These are phyloP conservation scores for Apophysomyces ossiformis DNA, from an alignment of 371 early-diverging fungal species.

Conservation along the genomic window DNA sequence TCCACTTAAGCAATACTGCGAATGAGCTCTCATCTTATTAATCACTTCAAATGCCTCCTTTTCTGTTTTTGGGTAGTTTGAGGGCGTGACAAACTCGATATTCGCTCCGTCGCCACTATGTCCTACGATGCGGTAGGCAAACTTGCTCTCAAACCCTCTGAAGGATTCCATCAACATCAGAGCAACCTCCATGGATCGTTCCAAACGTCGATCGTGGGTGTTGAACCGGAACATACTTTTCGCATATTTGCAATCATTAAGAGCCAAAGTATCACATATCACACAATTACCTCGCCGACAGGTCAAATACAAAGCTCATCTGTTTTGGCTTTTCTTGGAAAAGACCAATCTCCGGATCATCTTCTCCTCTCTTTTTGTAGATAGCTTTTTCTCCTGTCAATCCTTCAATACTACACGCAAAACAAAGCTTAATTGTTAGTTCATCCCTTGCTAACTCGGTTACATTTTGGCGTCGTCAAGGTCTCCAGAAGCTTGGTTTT, in stretches of 20 bases:
- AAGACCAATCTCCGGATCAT: conserved; percentile 69
- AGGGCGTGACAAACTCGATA: conserved; percentile 72
- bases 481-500: conserved; percentile 82
- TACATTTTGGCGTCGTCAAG: conserved; percentile 83
- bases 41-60: conserved; percentile 76
- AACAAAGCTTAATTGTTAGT: not conserved
- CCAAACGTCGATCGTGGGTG: conserved; percentile 71
- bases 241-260: not conserved
- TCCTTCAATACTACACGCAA: conserved; percentile 64
- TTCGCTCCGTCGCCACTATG: conserved; percentile 83
- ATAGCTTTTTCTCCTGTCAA: conserved; percentile 81
- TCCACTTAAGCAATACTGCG: conserved; percentile 74
- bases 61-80: conserved; percentile 76
- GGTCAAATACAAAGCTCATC: conserved; percentile 82
- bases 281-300: conserved; percentile 59
- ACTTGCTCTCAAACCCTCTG: conserved; percentile 83
- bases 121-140: conserved; percentile 76
- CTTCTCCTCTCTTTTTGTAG: conserved; percentile 82
- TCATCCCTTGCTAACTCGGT: conserved; percentile 13
- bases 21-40: conserved; percentile 67
- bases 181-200: conserved; percentile 74
- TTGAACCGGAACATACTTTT: conserved; percentile 77
- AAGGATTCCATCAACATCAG: conserved; percentile 87
- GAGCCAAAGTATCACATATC: not conserved
- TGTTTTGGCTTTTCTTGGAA: conserved; percentile 80